Conservation (phyloP, 176 grass and related monocot species). For the Carex kokanica region DNA sequence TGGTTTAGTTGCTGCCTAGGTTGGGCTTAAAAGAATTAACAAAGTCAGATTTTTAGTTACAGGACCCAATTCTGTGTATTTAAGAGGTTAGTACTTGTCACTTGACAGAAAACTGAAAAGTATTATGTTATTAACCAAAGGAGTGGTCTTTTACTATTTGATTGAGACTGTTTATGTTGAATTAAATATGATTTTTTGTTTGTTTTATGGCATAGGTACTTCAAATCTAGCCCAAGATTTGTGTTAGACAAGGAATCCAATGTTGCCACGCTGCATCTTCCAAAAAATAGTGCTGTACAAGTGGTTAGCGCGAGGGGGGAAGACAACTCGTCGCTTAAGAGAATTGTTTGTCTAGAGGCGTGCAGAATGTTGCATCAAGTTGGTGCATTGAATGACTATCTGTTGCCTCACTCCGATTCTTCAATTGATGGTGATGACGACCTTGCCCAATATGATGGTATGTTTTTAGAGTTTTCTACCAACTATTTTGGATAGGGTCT, state of each 20-base stretch:
- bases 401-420: slow-evolving; percentile 45
- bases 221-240: slow-evolving; percentile 64
- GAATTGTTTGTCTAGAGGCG: slow-evolving; percentile 65
- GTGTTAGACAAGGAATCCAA: slow-evolving; percentile 38
- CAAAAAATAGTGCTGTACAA: slow-evolving; percentile 57
- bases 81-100: background rate
- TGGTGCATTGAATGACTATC: slow-evolving; percentile 56
- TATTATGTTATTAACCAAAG: background rate
- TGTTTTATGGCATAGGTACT: slow-evolving; percentile 41
- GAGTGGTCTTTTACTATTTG: background rate
- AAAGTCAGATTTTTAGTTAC: background rate
- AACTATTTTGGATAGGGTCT: background rate
- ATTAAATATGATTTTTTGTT: slow-evolving; percentile 6
- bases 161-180: background rate
- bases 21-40: background rate
- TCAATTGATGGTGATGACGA: slow-evolving; percentile 42
- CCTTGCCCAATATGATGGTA: slow-evolving; percentile 39
- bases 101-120: background rate
- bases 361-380: slow-evolving; percentile 55
- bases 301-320: slow-evolving; percentile 31
- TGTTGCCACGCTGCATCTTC: slow-evolving; percentile 50
- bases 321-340: slow-evolving; percentile 32
- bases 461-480: background rate
- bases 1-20: background rate
- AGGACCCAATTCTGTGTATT: background rate